Percentiles rank a stretch among this genome's conserved stretches.
These are phyloP conservation scores for Saccharomyces kudriavzevii DNA, from an alignment of 805 yeast genomes.

Conservation along the genomic window DNA sequence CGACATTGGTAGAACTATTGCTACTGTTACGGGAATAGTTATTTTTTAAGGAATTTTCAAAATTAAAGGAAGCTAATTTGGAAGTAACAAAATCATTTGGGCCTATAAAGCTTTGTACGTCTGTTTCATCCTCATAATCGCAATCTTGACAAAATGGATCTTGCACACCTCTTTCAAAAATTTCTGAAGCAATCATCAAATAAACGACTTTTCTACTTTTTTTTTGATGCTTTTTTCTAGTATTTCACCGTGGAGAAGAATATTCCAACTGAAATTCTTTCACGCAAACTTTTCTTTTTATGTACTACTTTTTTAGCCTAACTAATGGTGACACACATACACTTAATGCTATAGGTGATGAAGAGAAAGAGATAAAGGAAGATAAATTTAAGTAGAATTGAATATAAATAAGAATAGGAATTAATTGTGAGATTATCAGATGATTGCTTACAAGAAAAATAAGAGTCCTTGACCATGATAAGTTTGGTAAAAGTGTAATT, in stretches of 20 bases:
- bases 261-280: not conserved
- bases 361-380: not conserved
- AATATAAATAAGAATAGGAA: not conserved
- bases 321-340: not conserved
- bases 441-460: not conserved
- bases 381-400: not conserved
- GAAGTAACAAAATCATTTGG: not conserved
- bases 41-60: not conserved
- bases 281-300: not conserved
- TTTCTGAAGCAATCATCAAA: constrained; percentile 5
- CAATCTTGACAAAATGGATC: constrained; percentile 24
- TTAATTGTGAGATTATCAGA: not conserved
- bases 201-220: not conserved
- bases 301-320: not conserved
- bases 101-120: not conserved
- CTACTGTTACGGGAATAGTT: not conserved
- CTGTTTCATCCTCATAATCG: constrained; percentile 14
- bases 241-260: not conserved
- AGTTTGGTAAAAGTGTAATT: not conserved
- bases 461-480: not conserved
- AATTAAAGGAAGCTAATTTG: not conserved
- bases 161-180: constrained; percentile 25
- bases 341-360: not conserved
- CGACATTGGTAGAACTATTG: not conserved
- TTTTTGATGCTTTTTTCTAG: not conserved